Conservation (phyloP, 176 grass and related monocot genomes). For the Oryza officinalis region DNA sequence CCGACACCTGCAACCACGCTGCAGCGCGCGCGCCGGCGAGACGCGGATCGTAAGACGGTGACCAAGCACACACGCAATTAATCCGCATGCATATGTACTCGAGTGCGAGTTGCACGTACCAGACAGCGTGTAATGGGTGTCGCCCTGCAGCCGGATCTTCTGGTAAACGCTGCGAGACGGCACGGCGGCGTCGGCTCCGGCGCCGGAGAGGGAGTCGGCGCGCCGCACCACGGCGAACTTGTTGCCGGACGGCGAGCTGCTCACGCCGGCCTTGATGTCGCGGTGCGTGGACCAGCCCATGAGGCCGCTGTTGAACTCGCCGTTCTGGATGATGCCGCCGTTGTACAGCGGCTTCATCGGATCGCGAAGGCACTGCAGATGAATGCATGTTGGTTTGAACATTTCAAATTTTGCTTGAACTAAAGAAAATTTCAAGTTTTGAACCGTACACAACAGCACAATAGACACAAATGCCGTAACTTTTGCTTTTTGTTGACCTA, state of each 20-base stretch:
- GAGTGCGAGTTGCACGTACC: conserved; percentile 24
- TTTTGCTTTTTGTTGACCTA: not conserved
- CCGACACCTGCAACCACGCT: conserved; percentile 68
- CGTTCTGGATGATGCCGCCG: conserved; percentile 70
- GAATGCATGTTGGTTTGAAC: not conserved
- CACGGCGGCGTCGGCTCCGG: not conserved
- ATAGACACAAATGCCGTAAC: not conserved
- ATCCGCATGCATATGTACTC: not conserved
- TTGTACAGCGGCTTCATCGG: conserved; percentile 59
- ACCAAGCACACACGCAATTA: not conserved
- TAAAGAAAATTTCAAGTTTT: not conserved
- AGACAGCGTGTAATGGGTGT: conserved; percentile 66
- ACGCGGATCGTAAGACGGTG: not conserved
- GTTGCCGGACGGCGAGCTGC: conserved; percentile 51
- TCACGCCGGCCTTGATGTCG: conserved; percentile 35
- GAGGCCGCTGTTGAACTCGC: conserved; percentile 63
- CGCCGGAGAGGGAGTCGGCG: conserved; percentile 26
- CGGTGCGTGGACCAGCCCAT: conserved; percentile 56
- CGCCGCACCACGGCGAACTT: conserved; percentile 37
- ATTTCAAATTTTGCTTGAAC: not conserved
- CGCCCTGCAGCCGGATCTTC: conserved; percentile 49
- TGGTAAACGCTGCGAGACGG: conserved; percentile 64
- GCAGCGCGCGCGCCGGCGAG: not conserved
- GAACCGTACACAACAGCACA: not conserved
- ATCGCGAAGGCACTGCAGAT: conserved; percentile 59